Evolutionary conservation across 1,139 yeast species (phyloP).

Genomic region (Magnusiomyces fungicola): DNA sequence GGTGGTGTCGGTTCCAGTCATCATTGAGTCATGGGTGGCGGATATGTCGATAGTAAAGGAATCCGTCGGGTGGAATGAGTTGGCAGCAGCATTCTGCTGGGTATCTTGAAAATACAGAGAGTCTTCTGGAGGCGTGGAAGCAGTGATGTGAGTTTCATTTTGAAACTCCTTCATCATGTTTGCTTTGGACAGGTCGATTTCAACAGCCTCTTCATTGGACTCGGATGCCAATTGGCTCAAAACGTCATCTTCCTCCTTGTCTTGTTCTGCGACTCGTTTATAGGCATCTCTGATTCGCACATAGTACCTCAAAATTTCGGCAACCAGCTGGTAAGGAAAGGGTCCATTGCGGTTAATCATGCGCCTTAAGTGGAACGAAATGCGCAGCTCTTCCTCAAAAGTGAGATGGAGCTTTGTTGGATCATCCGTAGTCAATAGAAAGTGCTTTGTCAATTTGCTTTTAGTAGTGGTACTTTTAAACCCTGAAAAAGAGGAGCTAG

Average conservation of each 20-base stretch:
- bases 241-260: neutral
- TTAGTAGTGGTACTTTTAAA: neutral
- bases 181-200: no score
- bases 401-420: constrained; percentile 5
- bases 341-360: constrained; percentile 3
- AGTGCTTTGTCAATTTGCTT: neutral
- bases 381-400: constrained; percentile 4
- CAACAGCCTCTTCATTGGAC: no score
- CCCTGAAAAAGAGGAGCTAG: neutral
- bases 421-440: neutral
- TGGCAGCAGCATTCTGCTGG: no score
- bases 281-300: constrained; percentile 3
- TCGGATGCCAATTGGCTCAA: neutral
- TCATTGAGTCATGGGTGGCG: no score
- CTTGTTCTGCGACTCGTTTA: neutral
- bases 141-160: no score
- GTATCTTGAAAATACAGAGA: no score
- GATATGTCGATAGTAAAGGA: no score
- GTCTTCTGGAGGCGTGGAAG: no score
- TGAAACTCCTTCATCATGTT: no score
- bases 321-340: constrained; percentile 5
- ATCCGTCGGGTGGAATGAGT: no score
- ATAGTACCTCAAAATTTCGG: constrained; percentile 2
- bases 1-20: neutral
- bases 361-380: neutral